Evolutionary conservation across 208 protist genomes (phyloP), one percentile per base, ranked within the genome.

Genomic region (Angomonas deanei): DNA sequence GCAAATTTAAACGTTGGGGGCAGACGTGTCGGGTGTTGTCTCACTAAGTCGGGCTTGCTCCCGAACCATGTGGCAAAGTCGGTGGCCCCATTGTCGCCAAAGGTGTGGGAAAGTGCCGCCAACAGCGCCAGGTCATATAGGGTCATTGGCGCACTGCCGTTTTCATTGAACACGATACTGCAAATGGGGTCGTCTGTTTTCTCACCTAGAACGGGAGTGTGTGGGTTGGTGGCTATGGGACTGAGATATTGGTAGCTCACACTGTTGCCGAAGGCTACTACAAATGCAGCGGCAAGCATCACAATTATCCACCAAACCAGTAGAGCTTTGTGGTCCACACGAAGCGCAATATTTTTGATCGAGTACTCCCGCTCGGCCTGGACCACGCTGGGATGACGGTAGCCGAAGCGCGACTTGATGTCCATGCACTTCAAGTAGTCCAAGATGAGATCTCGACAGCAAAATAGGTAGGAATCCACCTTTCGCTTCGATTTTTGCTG

Each of bases 21-120:
- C 10, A 92, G 65, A 5, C 53, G 60, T 0, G 70, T 24, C 0
- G 89, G 89, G 63, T 82, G 76, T 24, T 64, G 47, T 27, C 89
- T 86, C 24, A 90, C 42, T 57, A 93, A 62, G n/a, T 72, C 76
- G 3, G 77, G 80, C 28, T 64, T 56, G 23, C 73, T 52, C 0
- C 72, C 67, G 52, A 96, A 96, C 89, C 89, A 96, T 1, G 79
- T 85, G 3, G 72, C 72, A 74, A 93, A 96, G 71, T 93, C 86
- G 0, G 38, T 57, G 46, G 91, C 78, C 5, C 84, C 84, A 55
- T 69, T 49, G 27, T n/a, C 56, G 27, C 75, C 82, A 31, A 72
- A 80, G 3, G 89, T 92, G 72, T 92, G 91, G 3, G 80, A 81
- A 11, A 96, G 75, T 5, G 89, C 84, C 13, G 75, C 66, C 4